Base-by-base conservation (phyloP, 2,329 filamentous ascomycete genomes). In the Aureobasidium sp. region DNA sequence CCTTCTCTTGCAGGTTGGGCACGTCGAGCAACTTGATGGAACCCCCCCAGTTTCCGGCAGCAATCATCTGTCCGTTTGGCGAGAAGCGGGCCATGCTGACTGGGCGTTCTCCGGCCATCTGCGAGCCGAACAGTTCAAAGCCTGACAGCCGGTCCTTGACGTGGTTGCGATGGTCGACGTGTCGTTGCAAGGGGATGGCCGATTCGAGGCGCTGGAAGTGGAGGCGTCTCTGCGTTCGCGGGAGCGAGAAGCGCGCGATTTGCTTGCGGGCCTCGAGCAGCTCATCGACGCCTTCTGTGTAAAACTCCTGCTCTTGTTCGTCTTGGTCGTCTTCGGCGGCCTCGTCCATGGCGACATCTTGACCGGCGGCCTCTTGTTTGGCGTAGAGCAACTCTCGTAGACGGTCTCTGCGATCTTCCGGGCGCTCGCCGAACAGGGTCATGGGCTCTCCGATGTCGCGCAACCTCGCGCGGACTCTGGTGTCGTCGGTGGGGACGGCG, bases 401-500 rank as follows among this genome's bases (percentile, higher is more conserved):
- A 59, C 93, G 82, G 65, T 95, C 90, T 73, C 94, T 80, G 56
- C 93, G 78, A 62, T 97, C 91, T 22, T 81, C 84, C 1, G 85
- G 84, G 0, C 88, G 88, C 72, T 98, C 93, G 55, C 90, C 93
- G 60, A 98, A 98, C 0, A 97, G 77, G 0, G 91, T 98, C 53
- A 97, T 83, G 10, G 93, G 93, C 66, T 98, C 87, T n/a, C 88
- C 89, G 58, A 95, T 78, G 63, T 93, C 86, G 59, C 93, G 83
- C 55, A 97, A 78, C 60, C 81, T 83, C 32, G 83, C 77, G 56
- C 90, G 86, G 42, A 98, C 90, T 62, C 87, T 83, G 57, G 80
- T 84, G 74, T 98, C 93, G 67, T 96, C 90, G 52, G 94, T 98
- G 0, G 91, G 93, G 3, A 98, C 93, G 11, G 87, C 85, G 61